phyloP scores from a whole-genome alignment of 139 green algal species.

The Volvox africanus region DNA sequence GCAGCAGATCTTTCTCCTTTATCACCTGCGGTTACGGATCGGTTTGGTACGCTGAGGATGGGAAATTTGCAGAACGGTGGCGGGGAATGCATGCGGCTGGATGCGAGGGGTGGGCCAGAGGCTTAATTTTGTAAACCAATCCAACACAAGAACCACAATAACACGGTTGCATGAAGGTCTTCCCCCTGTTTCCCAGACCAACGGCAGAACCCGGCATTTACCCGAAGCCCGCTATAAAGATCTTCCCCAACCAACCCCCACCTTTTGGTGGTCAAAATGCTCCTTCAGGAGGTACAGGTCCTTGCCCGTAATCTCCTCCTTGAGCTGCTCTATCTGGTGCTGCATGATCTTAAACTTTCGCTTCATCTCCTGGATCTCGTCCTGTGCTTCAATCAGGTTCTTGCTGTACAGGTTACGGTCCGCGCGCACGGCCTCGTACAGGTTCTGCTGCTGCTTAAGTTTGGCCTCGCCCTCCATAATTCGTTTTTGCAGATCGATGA shows the following conservation, averaged over 20 bases:
- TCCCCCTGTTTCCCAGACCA: too few species aligned
- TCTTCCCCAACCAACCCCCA: conserved; percentile 6
- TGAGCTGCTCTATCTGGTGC: conserved; percentile 93
- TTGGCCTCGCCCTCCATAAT: conserved; percentile 85
- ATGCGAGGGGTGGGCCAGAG: too few species aligned
- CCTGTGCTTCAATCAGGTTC: conserved; percentile 90
- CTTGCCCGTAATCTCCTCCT: conserved; percentile 90
- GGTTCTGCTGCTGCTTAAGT: conserved; percentile 93
- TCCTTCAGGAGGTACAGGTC: conserved; percentile 89
- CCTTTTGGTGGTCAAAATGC: conserved; percentile 94
- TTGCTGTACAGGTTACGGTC: conserved; percentile 94
- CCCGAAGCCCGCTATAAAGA: too few species aligned
- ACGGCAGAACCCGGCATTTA: too few species aligned
- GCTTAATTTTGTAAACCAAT: too few species aligned
- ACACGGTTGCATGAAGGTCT: too few species aligned
- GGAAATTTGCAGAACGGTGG: too few species aligned
- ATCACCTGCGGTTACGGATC: conserved; percentile 71
- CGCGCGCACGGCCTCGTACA: conserved; percentile 75
- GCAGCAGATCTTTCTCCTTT: conserved; percentile 91
- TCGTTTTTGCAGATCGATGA: conserved; percentile 93
- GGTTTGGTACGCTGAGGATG: too few species aligned
- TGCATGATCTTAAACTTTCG: conserved; percentile 93
- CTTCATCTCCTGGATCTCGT: conserved; percentile 95
- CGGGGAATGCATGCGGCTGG: too few species aligned
- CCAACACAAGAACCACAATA: too few species aligned